Base-by-base conservation (phyloP, 164 flowering plant genomes). In the Hamamelis virginiana region DNA sequence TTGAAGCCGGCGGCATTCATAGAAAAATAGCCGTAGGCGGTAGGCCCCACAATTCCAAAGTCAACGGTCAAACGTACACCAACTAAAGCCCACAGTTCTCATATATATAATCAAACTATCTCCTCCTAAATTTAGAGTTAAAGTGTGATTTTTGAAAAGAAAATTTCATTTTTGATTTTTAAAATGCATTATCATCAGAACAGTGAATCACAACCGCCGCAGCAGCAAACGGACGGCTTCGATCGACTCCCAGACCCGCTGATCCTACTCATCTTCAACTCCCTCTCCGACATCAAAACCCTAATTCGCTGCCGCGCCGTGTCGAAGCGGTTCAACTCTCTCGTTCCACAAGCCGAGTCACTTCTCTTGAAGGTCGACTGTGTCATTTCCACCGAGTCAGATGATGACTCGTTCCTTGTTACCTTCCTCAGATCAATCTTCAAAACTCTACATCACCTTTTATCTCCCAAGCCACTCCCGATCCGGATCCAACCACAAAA, bases 221-320 rank as follows among this genome's bases (percentile, higher is more conserved):
- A 22, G 50, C 41, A 33, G 41, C 28, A 57, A 28, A 72, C 65
- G 53, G 86, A 82, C 74, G 62, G 47, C 71, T 87, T 87, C 68
- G 91, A 86, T 72, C 67, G 59, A 19, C 44, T 87, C 9, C 89
- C 89, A n/a, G 89, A 87, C 73, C 64, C 80, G 11, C 56, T 87
- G 22, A 19, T 86, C 62, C 83, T 84, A 33, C 48, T 64, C 38
- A 80, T 87, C 66, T 81, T 87, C 85, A 81, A 81, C 75, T 52
- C 75, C 13, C 58, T 87, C 47, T 68, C 76, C 51, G 87, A 87
- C 74, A 66, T 83, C 77, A 87, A 87, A 73, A 59, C 86, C 33
- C 77, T 87, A 15, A 75, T 75, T 38, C 85, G 82, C 3, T 83
- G 85, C 75, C 75, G 82, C 13, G 70, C 80, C 58, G 85, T 87